phyloP scores from a whole-genome alignment of 768 basidiomycete species.

The Tulasnella sp. region DNA sequence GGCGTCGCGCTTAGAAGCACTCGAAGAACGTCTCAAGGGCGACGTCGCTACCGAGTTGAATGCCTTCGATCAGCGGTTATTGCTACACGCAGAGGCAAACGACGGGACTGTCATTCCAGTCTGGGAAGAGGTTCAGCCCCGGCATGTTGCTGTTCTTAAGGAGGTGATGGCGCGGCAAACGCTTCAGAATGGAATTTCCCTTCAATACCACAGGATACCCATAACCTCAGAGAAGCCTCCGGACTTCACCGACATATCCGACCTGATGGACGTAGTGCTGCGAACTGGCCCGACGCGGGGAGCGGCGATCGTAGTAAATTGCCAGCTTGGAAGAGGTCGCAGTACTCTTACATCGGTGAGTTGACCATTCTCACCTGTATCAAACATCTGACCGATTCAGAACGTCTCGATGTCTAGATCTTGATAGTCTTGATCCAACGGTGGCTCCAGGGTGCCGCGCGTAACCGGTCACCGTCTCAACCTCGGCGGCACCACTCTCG shows the following conservation, averaged over 20 bases:
- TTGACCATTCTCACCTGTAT: not conserved
- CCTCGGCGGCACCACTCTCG: not conserved
- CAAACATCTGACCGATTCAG: not conserved
- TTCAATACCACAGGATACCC: conserved; percentile 77
- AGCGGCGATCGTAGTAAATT: conserved; percentile 78
- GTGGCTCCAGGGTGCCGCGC: conserved; percentile 42
- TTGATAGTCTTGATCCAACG: conserved; percentile 72
- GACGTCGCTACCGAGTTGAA: conserved; percentile 79
- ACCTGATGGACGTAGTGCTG: conserved; percentile 65
- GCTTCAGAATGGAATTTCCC: conserved; percentile 39
- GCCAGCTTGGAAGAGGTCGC: conserved; percentile 86
- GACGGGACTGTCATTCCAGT: conserved; percentile 85
- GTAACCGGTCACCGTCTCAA: not conserved
- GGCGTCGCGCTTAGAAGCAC: conserved; percentile 69
- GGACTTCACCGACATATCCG: conserved; percentile 27
- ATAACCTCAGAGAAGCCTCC: conserved; percentile 72
- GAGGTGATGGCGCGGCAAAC: conserved; percentile 66
- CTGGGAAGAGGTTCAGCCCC: conserved; percentile 77
- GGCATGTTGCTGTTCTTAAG: conserved; percentile 68
- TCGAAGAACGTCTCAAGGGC: conserved; percentile 80
- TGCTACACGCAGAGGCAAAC: conserved; percentile 79
- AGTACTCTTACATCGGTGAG: conserved; percentile 82
- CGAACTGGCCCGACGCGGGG: conserved; percentile 54
- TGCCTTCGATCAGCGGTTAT: conserved; percentile 70
- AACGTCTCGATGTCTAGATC: conserved; percentile 35